These are phyloP conservation scores for Discostella pseudostelligera DNA, from an alignment of 108 stramenopile genomes.

Conservation along the genomic window DNA sequence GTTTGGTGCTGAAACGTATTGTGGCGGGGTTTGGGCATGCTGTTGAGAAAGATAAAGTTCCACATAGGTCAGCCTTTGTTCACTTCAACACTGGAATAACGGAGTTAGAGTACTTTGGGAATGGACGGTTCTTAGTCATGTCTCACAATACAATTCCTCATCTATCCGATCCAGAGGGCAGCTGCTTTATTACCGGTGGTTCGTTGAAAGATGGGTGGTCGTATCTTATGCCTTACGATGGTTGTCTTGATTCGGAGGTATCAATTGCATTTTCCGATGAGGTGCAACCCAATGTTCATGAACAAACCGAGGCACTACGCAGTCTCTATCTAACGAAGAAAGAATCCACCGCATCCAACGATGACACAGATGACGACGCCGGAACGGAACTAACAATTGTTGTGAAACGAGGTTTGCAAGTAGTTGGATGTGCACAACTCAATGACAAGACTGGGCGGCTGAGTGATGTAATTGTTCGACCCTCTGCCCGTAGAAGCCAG, in stretches of 20 bases:
- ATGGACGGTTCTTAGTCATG: constrained; percentile 71
- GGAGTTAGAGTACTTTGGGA: constrained; percentile 78
- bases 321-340: constrained; percentile 47
- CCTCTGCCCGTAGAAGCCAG: constrained; percentile 48
- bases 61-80: constrained; percentile 71
- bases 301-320: constrained; percentile 56
- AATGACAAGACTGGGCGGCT: constrained; percentile 53
- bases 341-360: constrained; percentile 7
- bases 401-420: constrained; percentile 70
- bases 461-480: constrained; percentile 67
- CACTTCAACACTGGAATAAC: constrained; percentile 81
- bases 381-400: constrained; percentile 48
- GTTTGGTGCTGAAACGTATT: constrained; percentile 65
- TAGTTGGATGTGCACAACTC: constrained; percentile 66
- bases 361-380: constrained; percentile 4
- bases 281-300: constrained; percentile 52
- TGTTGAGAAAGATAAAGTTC: constrained; percentile 55
- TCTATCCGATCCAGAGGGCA: constrained; percentile 34
- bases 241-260: constrained; percentile 52
- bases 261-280: constrained; percentile 59
- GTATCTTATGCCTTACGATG: constrained; percentile 62
- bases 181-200: constrained; percentile 56
- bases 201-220: constrained; percentile 74
- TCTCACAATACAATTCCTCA: constrained; percentile 65
- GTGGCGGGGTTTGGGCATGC: constrained; percentile 71